These are phyloP conservation scores for Coemansia reversa DNA, from an alignment of 192 early-diverging fungal species.

Conservation along the genomic window DNA sequence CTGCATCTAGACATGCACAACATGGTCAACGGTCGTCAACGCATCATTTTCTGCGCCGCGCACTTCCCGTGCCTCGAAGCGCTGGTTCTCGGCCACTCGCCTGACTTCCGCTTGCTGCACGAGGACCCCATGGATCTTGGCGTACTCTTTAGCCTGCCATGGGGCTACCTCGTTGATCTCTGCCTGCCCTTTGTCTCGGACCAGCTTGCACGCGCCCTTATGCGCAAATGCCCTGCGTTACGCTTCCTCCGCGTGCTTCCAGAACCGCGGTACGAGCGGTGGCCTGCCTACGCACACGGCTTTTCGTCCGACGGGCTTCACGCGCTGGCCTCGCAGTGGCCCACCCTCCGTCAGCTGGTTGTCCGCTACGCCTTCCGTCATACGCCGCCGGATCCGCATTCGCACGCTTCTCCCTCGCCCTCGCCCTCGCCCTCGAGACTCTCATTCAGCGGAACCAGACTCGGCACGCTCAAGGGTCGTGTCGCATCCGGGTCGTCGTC, in stretches of 20 bases:
- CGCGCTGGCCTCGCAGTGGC: constrained; percentile 40
- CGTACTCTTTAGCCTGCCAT: constrained; percentile 44
- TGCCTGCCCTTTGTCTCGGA: constrained; percentile 48
- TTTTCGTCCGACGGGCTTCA: constrained; percentile 38
- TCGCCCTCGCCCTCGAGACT: constrained; percentile 21
- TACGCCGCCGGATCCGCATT: background rate
- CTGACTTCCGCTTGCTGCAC: constrained; percentile 32
- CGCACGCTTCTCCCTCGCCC: constrained; percentile 2
- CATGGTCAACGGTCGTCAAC: constrained; percentile 33
- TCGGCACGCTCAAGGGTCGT: constrained; percentile 11
- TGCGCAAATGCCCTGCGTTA: constrained; percentile 41
- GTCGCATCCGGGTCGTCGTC: background rate
- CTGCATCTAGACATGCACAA: constrained; percentile 38
- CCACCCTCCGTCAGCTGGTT: constrained; percentile 35
- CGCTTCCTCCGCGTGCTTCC: constrained; percentile 38
- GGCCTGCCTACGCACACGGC: constrained; percentile 41
- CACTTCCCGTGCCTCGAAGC: constrained; percentile 49
- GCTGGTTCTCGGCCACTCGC: constrained; percentile 36
- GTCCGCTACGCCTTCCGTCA: constrained; percentile 43
- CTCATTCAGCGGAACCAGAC: constrained; percentile 25
- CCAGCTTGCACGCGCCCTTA: constrained; percentile 20
- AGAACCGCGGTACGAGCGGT: constrained; percentile 50
- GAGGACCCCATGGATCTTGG: constrained; percentile 37
- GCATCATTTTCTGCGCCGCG: constrained; percentile 42
- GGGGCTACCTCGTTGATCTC: constrained; percentile 37